Base-by-base conservation (phyloP, 768 basidiomycete species). In the Leucocoprinus leucothites region DNA sequence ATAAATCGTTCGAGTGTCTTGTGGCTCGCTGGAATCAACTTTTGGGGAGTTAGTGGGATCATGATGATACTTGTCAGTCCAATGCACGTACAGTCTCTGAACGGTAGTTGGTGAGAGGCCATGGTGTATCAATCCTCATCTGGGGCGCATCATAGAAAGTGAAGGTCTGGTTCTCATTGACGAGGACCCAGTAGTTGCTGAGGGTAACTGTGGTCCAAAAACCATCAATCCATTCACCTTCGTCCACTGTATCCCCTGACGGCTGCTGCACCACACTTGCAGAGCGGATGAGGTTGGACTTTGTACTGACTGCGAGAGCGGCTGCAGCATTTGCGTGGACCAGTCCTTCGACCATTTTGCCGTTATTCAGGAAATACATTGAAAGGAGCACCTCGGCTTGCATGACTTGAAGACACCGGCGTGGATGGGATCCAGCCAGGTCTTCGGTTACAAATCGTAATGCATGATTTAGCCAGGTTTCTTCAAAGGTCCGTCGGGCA, bases 361-460 rank as follows among this genome's bases (percentile, higher is more conserved):
- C 78, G 19, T 72, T 68, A 48, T 70, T 69, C 50, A 82, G 74
- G 65, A 81, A 80, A 61, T 80, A 84, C 49, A 72, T 71, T 0
- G 80, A 73, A 24, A 87, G 69, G 13, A 87, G 70, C 0, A 86
- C 67, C 47, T 84, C 78, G 0, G 77, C 69, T 57, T 82, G 81
- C 16, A 82, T 68, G 19, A 70, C 64, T 19, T 80, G 71, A 22
- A 80, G 59, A 13, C 75, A 69, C 48, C 57, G 63, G 8, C 69
- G 66, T 22, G 73, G 72, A 19, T 80, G 79, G 14, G 71, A 71
- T 16, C 70, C 67, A 11, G 74, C 66, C 6, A 78, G 62, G 43
- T 68, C 70, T 19, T 65, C 65, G 16, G 75, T 66, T 0, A 77
- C 67, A 28, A 71, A 67, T 11, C 73, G 65, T 24, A 78, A 65